Percentiles rank a stretch among this genome's conserved stretches.
These are phyloP conservation scores for Spathaspora passalidarum DNA, from an alignment of 805 yeast genomes.

Conservation along the genomic window DNA sequence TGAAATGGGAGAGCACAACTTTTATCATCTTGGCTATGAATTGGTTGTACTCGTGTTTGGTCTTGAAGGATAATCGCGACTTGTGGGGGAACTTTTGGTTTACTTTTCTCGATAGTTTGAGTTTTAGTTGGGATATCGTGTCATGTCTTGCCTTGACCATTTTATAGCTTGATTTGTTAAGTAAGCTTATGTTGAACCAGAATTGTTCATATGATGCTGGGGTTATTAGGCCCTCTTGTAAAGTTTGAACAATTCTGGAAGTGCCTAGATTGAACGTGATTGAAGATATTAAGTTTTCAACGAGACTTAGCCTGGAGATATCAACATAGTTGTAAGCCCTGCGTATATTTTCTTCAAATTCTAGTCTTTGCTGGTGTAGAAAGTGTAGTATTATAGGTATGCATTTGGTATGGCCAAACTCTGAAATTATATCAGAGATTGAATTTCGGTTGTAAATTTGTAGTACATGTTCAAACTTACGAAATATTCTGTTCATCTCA, in stretches of 20 bases:
- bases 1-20: background rate
- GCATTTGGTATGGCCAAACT: background rate
- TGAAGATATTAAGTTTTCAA: slow-evolving; percentile 13
- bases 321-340: background rate
- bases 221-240: background rate
- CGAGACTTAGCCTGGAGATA: slow-evolving; percentile 8
- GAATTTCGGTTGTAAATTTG: background rate
- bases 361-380: background rate
- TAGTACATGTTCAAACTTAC: background rate
- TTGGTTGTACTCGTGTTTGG: background rate
- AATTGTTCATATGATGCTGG: slow-evolving; percentile 1
- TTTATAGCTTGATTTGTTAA: slow-evolving; percentile 3
- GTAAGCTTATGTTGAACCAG: slow-evolving; percentile 2
- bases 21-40: background rate
- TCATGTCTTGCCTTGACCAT: slow-evolving; percentile 2
- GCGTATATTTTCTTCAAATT: background rate
- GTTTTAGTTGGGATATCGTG: background rate
- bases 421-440: background rate
- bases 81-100: background rate
- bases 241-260: background rate
- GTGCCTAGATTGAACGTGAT: slow-evolving; percentile 16
- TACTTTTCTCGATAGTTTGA: background rate
- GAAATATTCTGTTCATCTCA: background rate
- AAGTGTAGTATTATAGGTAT: background rate
- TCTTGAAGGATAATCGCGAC: background rate